These are phyloP conservation scores for Nepenthes alata DNA, from an alignment of 179 eudicot genomes.

Conservation along the genomic window DNA sequence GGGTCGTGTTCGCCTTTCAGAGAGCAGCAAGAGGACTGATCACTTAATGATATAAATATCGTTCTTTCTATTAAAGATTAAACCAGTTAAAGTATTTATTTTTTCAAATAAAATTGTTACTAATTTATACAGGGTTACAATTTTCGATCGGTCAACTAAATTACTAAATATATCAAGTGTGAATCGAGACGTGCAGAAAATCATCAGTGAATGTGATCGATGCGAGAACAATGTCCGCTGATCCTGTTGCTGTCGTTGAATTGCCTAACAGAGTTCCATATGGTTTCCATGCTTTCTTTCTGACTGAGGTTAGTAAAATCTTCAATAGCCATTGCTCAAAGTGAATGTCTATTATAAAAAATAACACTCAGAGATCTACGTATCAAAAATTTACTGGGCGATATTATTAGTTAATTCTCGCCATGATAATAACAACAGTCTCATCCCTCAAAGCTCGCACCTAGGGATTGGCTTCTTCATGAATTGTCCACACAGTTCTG, in stretches of 20 bases:
- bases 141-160: no score
- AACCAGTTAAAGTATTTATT: no score
- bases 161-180: background rate
- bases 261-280: slow-evolving; percentile 85
- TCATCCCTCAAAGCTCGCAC: background rate
- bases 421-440: background rate
- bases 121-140: no score
- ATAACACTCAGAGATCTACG: no score
- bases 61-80: no score
- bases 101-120: no score
- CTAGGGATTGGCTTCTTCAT: background rate
- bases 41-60: no score
- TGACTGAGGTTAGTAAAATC: slow-evolving; percentile 56
- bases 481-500: background rate
- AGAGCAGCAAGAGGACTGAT: no score
- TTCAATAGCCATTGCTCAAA: background rate
- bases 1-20: no score
- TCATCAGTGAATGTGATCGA: slow-evolving; percentile 73
- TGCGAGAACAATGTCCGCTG: slow-evolving; percentile 90
- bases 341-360: no score
- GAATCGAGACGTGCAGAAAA: slow-evolving; percentile 32
- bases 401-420: no score
- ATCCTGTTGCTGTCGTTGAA: slow-evolving; percentile 82
- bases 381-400: no score
- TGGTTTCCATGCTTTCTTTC: slow-evolving; percentile 94